Evolutionary conservation across 768 basidiomycete species (phyloP), one percentile per base, ranked within the genome.

Genomic region (Cubamyces sp.): DNA sequence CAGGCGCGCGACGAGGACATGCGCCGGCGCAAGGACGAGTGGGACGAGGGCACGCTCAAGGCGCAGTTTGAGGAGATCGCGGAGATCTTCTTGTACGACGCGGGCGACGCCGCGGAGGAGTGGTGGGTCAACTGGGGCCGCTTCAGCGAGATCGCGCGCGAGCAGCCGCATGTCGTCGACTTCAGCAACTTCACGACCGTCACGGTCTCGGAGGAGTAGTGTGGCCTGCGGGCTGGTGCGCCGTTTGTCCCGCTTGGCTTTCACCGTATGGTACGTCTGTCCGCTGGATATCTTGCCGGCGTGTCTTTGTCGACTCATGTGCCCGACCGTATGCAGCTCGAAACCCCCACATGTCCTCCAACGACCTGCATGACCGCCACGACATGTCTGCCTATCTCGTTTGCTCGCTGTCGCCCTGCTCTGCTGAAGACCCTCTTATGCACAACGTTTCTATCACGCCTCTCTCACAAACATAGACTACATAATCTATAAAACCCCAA

Each of bases 41-140:
- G 81, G 72, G 81, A 85, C 63, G 81, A 82, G 59, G 74, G 72
- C 26, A 69, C 74, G 28, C 76, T 85, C 59, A 74, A 73, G 57
- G 72, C 71, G 30, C 77, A 84, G 60, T 87, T 86, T 81, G 84
- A 84, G 47, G 76, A 78, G 42, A 79, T 85, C 61, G 74, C 82
- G 56, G 77, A 76, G 23, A 65, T 86, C 61, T 84, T 81, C 56
- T 72, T 74, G 15, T 82, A 85, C 65, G 80, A 84, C 64, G 79
- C 84, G 9, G 77, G 75, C 41, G 85, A 87, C 48, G 76, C 79
- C 51, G 86, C 83, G 23, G 85, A 85, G 40, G 84, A 86, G 67
- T 87, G 85, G 84, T 88, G 85, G 85, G 77, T 81, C 12, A 82
- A 81, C 40, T 85, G 83, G 83, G 84, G 84, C 8, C 60, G 76